Evolutionary conservation across 2,329 filamentous ascomycete species (phyloP).

Genomic region (Aspergillus alliaceus): DNA sequence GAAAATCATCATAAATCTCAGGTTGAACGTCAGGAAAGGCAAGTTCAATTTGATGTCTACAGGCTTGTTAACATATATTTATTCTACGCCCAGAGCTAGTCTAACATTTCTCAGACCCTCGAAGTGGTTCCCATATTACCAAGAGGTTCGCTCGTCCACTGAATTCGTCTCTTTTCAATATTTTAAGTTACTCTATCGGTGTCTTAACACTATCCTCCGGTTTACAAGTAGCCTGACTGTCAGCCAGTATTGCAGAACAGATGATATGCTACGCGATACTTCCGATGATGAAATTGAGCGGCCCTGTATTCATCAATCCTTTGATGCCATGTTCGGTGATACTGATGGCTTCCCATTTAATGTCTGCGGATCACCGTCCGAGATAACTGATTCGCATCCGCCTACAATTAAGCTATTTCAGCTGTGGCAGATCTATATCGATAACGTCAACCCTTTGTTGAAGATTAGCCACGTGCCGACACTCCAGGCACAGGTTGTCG

Average conservation of each 20-base stretch:
- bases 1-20: not conserved
- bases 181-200: not conserved
- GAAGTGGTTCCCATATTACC: not conserved
- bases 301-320: not conserved
- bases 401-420: slow-evolving; percentile 16
- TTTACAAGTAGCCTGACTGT: not conserved
- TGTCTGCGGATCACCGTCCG: slow-evolving; percentile 41
- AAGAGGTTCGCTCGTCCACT: not conserved
- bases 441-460: slow-evolving; percentile 50
- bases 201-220: not conserved
- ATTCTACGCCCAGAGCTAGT: not conserved
- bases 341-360: slow-evolving; percentile 62
- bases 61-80: no score
- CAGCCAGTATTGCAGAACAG: not conserved
- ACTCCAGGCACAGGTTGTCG: slow-evolving; percentile 61
- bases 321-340: slow-evolving; percentile 22
- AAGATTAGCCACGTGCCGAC: slow-evolving; percentile 66
- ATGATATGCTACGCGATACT: not conserved
- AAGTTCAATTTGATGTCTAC: no score
- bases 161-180: not conserved
- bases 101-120: not conserved
- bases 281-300: not conserved
- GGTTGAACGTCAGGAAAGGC: not conserved
- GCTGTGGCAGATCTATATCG: slow-evolving; percentile 21
- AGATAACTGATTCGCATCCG: slow-evolving; percentile 15